Conservation (phyloP, 2,329 filamentous ascomycete genomes). For the Calonectria multiphialidica region DNA sequence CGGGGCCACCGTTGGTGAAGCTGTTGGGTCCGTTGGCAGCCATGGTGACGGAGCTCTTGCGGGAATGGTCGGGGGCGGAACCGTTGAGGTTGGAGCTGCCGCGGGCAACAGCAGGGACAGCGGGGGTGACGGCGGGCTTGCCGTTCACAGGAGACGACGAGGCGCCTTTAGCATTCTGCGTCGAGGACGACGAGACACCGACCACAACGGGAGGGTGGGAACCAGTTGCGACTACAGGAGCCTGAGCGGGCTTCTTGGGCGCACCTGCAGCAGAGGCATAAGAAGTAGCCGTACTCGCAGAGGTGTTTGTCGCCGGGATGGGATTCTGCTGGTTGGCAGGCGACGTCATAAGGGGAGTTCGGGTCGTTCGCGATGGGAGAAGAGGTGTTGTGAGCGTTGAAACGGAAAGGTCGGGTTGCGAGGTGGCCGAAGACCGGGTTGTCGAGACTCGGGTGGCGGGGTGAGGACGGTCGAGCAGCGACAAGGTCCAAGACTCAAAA, state of each 20-base stretch:
- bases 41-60: conserved; percentile 94
- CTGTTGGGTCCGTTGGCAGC: conserved; percentile 83
- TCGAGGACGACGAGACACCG: conserved; percentile 63
- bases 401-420: conserved; percentile 37
- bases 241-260: conserved; percentile 72
- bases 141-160: conserved; percentile 88
- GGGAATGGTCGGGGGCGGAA: conserved; percentile 76
- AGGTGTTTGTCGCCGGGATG: conserved; percentile 69
- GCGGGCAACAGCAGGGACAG: conserved; percentile 75
- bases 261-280: conserved; percentile 77
- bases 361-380: conserved; percentile 46
- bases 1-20: conserved; percentile 79
- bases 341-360: conserved; percentile 68
- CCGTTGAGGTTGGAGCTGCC: conserved; percentile 78
- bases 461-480: conserved; percentile 14
- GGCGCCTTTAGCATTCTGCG: conserved; percentile 71
- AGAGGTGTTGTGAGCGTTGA: conserved; percentile 37
- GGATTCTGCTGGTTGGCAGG: conserved; percentile 66
- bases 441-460: conserved; percentile 38
- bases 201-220: conserved; percentile 66
- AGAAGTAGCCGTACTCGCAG: conserved; percentile 69
- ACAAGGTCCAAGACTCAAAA: conserved; percentile 27
- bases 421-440: conserved; percentile 39
- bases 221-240: conserved; percentile 71
- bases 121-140: conserved; percentile 78